phyloP scores from a whole-genome alignment of 2,329 filamentous ascomycete species.

The Torrubiella hemipterigena region DNA sequence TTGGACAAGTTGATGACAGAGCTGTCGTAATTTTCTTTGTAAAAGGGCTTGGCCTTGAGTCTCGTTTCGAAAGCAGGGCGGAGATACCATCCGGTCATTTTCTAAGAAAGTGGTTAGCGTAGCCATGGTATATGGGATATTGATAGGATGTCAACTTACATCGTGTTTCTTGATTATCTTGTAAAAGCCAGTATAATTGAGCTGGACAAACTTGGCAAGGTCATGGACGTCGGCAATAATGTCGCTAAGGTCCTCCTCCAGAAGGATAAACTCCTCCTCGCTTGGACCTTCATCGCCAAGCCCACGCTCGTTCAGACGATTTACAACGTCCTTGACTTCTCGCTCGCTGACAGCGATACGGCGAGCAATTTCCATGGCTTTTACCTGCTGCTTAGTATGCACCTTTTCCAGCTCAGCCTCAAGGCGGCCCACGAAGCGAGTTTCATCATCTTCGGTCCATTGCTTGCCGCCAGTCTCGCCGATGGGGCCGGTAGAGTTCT shows the following conservation, averaged over 20 bases:
- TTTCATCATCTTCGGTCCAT: constrained; percentile 91
- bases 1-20: constrained; percentile 91
- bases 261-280: constrained; percentile 86
- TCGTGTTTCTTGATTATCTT: constrained; percentile 99
- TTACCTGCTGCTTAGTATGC: constrained; percentile 93
- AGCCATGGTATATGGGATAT: neutral
- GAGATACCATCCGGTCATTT: constrained; percentile 87
- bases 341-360: constrained; percentile 79
- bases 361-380: constrained; percentile 88
- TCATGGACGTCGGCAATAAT: constrained; percentile 98
- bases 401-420: constrained; percentile 95
- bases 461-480: constrained; percentile 36
- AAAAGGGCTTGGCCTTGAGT: constrained; percentile 93
- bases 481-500: constrained; percentile 49
- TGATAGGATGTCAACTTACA: no score
- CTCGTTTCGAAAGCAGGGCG: constrained; percentile 92
- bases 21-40: constrained; percentile 96
- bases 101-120: constrained; percentile 38
- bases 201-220: constrained; percentile 91
- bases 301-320: constrained; percentile 54
- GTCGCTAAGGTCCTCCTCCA: constrained; percentile 92
- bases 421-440: constrained; percentile 72
- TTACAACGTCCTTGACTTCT: constrained; percentile 81
- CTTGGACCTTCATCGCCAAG: constrained; percentile 48
- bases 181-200: constrained; percentile 98